A percentile compares a stretch with the other conserved stretches of the same genome.
Evolutionary conservation across 805 yeast species (phyloP).

Genomic region (Candida ulmi): DNA sequence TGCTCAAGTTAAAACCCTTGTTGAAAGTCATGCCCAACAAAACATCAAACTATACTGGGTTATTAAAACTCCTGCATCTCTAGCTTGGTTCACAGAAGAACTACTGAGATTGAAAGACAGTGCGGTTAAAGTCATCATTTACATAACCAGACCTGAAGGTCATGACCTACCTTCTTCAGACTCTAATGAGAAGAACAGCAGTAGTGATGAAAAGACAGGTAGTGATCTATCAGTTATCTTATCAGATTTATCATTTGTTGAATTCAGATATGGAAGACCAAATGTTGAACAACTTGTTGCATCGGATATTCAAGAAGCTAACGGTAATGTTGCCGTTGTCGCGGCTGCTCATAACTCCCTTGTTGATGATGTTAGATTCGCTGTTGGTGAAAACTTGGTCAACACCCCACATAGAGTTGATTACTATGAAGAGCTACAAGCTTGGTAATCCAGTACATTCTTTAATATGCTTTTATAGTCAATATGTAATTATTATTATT

Average conservation of each 20-base stretch:
- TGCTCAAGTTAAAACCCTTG: constrained; percentile 30
- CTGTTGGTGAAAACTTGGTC: constrained; percentile 31
- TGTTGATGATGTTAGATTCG: constrained; percentile 47
- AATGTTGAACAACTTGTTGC: constrained; percentile 30
- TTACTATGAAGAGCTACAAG: constrained; percentile 51
- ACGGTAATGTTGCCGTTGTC: constrained; percentile 38
- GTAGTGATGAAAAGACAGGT: neutral
- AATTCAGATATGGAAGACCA: constrained; percentile 43
- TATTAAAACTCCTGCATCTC: constrained; percentile 45
- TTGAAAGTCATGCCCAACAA: constrained; percentile 18
- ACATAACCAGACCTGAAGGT: constrained; percentile 17
- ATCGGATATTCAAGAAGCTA: constrained; percentile 32
- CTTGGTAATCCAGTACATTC: too few species aligned
- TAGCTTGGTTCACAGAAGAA: constrained; percentile 48
- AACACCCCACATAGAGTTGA: constrained; percentile 39
- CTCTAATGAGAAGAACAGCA: constrained; percentile 6
- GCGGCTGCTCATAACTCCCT: constrained; percentile 51
- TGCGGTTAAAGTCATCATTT: constrained; percentile 11
- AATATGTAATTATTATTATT: too few species aligned
- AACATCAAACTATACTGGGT: constrained; percentile 58
- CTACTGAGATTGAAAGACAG: constrained; percentile 25
- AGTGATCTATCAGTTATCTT: constrained; percentile 1
- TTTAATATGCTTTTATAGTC: too few species aligned
- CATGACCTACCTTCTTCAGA: constrained; percentile 1
- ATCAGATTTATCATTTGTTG: constrained; percentile 23